Evolutionary conservation across 2,329 filamentous ascomycete genomes (phyloP).

Genomic region (Didymellaceae sp.): DNA sequence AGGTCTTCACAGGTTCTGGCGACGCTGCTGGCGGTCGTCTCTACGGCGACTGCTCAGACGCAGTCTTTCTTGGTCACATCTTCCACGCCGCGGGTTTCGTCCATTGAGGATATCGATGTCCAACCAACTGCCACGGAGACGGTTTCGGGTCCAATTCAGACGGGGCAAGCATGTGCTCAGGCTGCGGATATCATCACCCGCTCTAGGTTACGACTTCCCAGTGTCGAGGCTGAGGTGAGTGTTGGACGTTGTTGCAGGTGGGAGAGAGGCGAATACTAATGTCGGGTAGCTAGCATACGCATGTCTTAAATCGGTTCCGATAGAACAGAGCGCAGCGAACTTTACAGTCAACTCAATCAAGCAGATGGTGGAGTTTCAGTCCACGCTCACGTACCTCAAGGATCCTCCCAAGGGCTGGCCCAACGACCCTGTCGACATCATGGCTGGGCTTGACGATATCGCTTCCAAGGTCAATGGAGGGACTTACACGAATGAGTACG

Average conservation of each 20-base stretch:
- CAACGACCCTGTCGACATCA: conserved; percentile 49
- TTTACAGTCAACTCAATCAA: conserved; percentile 41
- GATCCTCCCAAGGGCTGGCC: conserved; percentile 46
- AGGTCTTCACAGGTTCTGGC: conserved; percentile 24
- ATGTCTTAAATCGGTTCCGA: conserved; percentile 48
- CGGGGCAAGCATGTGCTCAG: conserved; percentile 38
- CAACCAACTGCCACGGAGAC: conserved; percentile 38
- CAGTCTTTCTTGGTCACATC: conserved; percentile 7
- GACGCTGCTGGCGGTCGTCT: conserved; percentile 27
- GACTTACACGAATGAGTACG: conserved; percentile 50
- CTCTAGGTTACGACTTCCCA: conserved; percentile 22
- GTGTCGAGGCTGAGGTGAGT: conserved; percentile 40
- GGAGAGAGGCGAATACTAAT: conserved; percentile 1
- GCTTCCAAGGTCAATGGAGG: conserved; percentile 37
- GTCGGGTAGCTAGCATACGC: conserved; percentile 36
- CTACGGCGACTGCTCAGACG: conserved; percentile 25
- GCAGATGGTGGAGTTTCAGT: conserved; percentile 50
- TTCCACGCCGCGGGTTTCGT: conserved; percentile 16
- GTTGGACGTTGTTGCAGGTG: neutral
- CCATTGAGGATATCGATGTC: conserved; percentile 31
- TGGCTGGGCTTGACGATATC: conserved; percentile 47
- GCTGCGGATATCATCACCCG: conserved; percentile 27
- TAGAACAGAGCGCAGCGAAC: conserved; percentile 33
- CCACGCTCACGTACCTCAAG: conserved; percentile 50
- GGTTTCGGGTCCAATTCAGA: conserved; percentile 39